Percentiles rank a stretch among this genome's conserved stretches.
phyloP scores from a whole-genome alignment of 2,329 filamentous ascomycete species.

The Apiospora hydei region DNA sequence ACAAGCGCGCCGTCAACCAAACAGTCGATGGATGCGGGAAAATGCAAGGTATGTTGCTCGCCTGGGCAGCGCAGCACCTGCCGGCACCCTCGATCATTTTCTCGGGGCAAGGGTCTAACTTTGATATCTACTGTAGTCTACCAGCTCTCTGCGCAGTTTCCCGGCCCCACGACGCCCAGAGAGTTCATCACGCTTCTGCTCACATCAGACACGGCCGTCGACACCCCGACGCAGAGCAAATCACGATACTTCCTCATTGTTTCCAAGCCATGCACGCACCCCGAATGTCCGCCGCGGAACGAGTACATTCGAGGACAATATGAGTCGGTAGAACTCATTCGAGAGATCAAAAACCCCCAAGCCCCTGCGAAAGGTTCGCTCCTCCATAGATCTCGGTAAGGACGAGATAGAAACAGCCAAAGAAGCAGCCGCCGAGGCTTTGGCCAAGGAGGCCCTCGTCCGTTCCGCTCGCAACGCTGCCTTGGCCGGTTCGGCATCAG shows the following conservation, averaged over 20 bases:
- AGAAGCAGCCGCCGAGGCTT: constrained; percentile 37
- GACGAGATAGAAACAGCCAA: constrained; percentile 42
- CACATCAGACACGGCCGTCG: constrained; percentile 64
- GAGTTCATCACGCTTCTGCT: constrained; percentile 86
- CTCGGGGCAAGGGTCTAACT: background rate
- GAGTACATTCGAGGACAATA: constrained; percentile 87
- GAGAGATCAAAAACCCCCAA: constrained; percentile 75
- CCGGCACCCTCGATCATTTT: background rate
- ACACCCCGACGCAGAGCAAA: constrained; percentile 40
- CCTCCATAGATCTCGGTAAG: constrained; percentile 51
- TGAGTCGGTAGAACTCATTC: constrained; percentile 89
- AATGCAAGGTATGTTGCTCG: constrained; percentile 62
- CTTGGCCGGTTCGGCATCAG: constrained; percentile 29
- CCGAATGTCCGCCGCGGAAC: constrained; percentile 71
- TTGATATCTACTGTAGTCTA: constrained; percentile 63
- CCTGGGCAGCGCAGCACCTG: background rate
- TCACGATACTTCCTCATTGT: constrained; percentile 84
- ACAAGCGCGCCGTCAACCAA: constrained; percentile 73
- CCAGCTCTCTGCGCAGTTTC: constrained; percentile 87
- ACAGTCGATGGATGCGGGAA: constrained; percentile 65
- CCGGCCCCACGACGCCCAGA: constrained; percentile 83
- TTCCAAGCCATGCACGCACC: constrained; percentile 83
- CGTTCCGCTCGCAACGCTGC: constrained; percentile 47
- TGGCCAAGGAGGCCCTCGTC: constrained; percentile 52
- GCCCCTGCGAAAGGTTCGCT: constrained; percentile 50